Conservation (phyloP, 192 early-diverging fungal genomes). For the Jimgerdemannia lactiflua region DNA sequence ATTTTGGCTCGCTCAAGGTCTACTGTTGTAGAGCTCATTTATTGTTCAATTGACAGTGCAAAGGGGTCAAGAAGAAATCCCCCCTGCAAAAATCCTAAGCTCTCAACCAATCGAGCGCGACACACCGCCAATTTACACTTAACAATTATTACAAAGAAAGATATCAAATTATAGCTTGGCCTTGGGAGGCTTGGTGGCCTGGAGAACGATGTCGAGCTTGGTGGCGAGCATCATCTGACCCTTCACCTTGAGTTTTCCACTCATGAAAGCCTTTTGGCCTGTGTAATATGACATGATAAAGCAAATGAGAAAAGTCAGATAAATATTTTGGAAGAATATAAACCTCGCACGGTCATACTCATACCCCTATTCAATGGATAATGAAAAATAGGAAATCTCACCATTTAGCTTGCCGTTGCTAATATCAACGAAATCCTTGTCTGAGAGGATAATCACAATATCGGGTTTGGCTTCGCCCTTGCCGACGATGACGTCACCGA, state of each 20-base stretch:
- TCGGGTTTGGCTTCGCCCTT: constrained; percentile 65
- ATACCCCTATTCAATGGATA: background rate
- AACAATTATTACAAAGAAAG: background rate
- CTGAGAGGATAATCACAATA: constrained; percentile 65
- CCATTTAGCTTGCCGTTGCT: constrained; percentile 84
- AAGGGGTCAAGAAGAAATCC: too few species aligned
- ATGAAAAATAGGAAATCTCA: constrained; percentile 29
- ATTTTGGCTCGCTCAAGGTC: too few species aligned
- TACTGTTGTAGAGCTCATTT: too few species aligned
- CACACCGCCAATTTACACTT: too few species aligned
- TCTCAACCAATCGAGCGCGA: too few species aligned
- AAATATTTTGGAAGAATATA: background rate
- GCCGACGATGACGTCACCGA: constrained; percentile 50
- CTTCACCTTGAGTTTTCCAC: constrained; percentile 86
- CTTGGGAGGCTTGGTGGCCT: constrained; percentile 47
- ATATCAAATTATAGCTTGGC: constrained; percentile 59
- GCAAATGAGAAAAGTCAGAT: background rate
- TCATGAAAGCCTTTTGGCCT: constrained; percentile 90
- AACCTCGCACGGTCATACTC: constrained; percentile 1
- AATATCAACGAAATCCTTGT: constrained; percentile 81
- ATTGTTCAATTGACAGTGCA: too few species aligned
- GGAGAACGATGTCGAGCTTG: constrained; percentile 68
- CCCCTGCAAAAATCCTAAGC: too few species aligned
- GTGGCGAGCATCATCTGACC: constrained; percentile 73
- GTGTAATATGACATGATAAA: background rate